Evolutionary conservation across 192 early-diverging fungal genomes (phyloP), one percentile per base, ranked within the genome.

Genomic region (Phycomyces blakesleeanus): DNA sequence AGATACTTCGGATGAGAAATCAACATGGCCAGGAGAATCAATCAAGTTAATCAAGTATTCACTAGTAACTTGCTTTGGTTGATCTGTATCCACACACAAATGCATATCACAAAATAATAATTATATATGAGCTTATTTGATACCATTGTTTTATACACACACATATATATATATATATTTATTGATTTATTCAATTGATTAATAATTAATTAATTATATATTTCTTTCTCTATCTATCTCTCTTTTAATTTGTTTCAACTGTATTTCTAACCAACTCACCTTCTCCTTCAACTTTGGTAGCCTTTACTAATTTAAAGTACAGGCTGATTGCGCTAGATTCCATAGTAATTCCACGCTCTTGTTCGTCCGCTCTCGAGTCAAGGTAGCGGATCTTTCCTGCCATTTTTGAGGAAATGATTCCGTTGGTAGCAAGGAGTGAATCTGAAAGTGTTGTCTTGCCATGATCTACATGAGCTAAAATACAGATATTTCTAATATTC

Each of bases 301-400:
- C 11, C 20, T 78, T 73, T 22, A 89, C 68, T 18, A 94, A 73
- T 60, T 88, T 83, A 76, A 97, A 98, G 66, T 92, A 96, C 0
- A 99, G 79, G 16, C 93, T 95, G 56, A 99, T 96, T 6, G 93
- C 96, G 59, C 88, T 91, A 37, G 93, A 91, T 75, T 98, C 93
- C 96, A 99, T 98, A 0, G 96, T 99, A 64, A 99, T 99, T 3
- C 97, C 97, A 26, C 97, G 88, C 76, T 96, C 85, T 71, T 98
- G 96, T 68, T 99, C 97, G 66, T 99, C 97, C 63, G 95, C 92
- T 55, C 97, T 81, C 55, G 87, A 91, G 77, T 99, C 97, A 56
- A 99, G 78, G 68, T 95, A 99, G 27, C 96, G 88, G 11, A 96
- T 86, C 63, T 96, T 97, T 2, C 97, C 97, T 1, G 97, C 92